Evolutionary conservation across 1,284 basidiomycete species (phyloP).

Genomic region (Polyporus tsugae): DNA sequence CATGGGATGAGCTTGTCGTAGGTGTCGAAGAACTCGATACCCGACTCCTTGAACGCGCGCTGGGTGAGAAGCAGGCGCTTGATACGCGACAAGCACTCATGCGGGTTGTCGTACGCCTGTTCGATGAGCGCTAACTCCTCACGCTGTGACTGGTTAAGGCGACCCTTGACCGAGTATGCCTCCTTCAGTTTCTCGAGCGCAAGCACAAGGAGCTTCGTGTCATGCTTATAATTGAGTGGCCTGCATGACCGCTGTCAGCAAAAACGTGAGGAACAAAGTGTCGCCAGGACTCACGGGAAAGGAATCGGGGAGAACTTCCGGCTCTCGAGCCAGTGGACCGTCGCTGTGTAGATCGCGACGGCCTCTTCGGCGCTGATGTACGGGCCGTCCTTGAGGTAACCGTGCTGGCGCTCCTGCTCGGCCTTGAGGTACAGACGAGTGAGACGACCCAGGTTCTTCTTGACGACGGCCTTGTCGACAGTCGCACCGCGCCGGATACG

Average conservation of each 20-base stretch:
- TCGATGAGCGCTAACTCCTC: slow-evolving; percentile 97
- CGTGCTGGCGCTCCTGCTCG: slow-evolving; percentile 97
- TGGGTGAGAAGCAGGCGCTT: slow-evolving; percentile 95
- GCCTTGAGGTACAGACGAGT: slow-evolving; percentile 96
- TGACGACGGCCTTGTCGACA: slow-evolving; percentile 98
- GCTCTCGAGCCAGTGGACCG: slow-evolving; percentile 97
- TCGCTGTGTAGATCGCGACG: slow-evolving; percentile 96
- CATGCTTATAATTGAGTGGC: slow-evolving; percentile 96
- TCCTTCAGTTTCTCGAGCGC: slow-evolving; percentile 97
- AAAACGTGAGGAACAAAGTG: slow-evolving; percentile 3
- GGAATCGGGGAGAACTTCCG: slow-evolving; percentile 97
- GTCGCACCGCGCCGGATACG: slow-evolving; percentile 96
- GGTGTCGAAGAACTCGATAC: slow-evolving; percentile 95
- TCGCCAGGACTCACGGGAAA: slow-evolving; percentile 76
- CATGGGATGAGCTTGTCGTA: slow-evolving; percentile 98
- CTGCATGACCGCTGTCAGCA: slow-evolving; percentile 44
- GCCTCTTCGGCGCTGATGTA: slow-evolving; percentile 98
- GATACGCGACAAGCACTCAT: slow-evolving; percentile 95
- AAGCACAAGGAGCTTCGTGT: slow-evolving; percentile 94
- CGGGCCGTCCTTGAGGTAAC: slow-evolving; percentile 96
- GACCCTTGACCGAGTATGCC: slow-evolving; percentile 97
- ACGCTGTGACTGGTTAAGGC: slow-evolving; percentile 95
- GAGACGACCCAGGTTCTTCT: slow-evolving; percentile 93
- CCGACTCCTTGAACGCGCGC: slow-evolving; percentile 96
- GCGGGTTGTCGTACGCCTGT: slow-evolving; percentile 95